These are phyloP conservation scores for Penicillium sp. DNA, from an alignment of 2,329 filamentous ascomycete genomes.

Conservation along the genomic window DNA sequence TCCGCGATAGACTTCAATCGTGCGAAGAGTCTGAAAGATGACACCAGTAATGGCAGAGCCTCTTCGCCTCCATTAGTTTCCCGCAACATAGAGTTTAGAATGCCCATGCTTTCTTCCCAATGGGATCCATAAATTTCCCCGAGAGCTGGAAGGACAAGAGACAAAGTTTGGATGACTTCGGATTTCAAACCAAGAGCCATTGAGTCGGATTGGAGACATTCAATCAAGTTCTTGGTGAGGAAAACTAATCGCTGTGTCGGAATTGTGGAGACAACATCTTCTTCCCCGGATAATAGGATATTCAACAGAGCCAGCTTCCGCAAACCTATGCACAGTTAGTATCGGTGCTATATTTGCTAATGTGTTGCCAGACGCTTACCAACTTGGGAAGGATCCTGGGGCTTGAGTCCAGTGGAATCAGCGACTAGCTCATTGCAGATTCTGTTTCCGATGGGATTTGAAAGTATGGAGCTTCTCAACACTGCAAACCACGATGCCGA, in stretches of 20 bases:
- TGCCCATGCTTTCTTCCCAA: conserved; percentile 68
- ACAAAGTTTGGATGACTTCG: conserved; percentile 46
- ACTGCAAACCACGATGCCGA: conserved; percentile 50
- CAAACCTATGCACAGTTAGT: conserved; percentile 38
- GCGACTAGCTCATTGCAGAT: conserved; percentile 61
- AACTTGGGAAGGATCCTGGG: conserved; percentile 43
- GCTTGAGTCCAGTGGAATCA: conserved; percentile 55
- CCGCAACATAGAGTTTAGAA: conserved; percentile 59
- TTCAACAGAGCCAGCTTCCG: conserved; percentile 55
- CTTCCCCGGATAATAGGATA: conserved; percentile 50
- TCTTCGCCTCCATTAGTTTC: conserved; percentile 48
- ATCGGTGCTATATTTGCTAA: neutral
- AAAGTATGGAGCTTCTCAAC: conserved; percentile 49
- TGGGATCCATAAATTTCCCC: conserved; percentile 82
- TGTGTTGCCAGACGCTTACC: conserved; percentile 31
- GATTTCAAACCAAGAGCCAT: conserved; percentile 39
- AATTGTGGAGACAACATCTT: conserved; percentile 48
- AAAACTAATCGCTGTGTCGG: conserved; percentile 70
- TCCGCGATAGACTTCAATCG: conserved; percentile 58
- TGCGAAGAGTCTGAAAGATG: conserved; percentile 69
- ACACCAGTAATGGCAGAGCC: conserved; percentile 63
- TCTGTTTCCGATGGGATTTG: conserved; percentile 48
- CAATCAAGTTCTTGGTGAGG: conserved; percentile 73
- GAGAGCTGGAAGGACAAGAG: conserved; percentile 67
- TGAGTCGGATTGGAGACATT: conserved; percentile 65